These are phyloP conservation scores for Gaertneriomyces sp. DNA, from an alignment of 192 early-diverging fungal genomes.

Conservation along the genomic window DNA sequence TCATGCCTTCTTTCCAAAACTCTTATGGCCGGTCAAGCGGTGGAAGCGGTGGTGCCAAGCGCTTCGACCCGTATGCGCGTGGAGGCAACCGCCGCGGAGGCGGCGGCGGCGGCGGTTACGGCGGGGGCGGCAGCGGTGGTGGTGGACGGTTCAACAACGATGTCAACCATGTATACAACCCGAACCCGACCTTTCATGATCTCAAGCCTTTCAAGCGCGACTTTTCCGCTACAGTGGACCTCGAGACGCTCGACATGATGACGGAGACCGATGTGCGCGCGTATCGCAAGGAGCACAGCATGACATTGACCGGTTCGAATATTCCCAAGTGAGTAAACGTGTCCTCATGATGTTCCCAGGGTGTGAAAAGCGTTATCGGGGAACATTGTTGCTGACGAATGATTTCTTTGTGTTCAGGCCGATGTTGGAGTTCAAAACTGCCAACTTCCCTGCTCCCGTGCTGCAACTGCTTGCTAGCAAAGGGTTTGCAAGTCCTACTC, in stretches of 20 bases:
- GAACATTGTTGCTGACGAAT: background rate
- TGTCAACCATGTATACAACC: conserved; percentile 38
- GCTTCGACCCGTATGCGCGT: conserved; percentile 22
- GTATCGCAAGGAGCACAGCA: conserved; percentile 62
- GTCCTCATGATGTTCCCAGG: background rate
- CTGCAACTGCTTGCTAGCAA: conserved; percentile 46
- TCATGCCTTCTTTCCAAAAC: background rate
- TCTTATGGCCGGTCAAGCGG: conserved; percentile 21
- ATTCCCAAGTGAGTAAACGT: conserved; percentile 35
- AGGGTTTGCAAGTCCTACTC: conserved; percentile 80
- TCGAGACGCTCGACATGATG: conserved; percentile 30
- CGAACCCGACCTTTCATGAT: conserved; percentile 31
- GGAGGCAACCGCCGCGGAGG: conserved; percentile 16
- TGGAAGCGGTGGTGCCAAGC: background rate
- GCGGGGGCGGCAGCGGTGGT: conserved; percentile 24
- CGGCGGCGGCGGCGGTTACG: conserved; percentile 23
- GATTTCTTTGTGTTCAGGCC: conserved; percentile 42
- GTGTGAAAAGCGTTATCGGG: background rate
- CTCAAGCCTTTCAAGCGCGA: conserved; percentile 47
- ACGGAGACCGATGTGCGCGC: conserved; percentile 29
- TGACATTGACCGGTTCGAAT: conserved; percentile 57
- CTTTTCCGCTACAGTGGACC: conserved; percentile 40
- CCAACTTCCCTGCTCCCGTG: conserved; percentile 64
- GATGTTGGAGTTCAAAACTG: conserved; percentile 69
- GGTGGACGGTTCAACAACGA: conserved; percentile 25